Base-by-base conservation (phyloP, 139 green algal genomes). In the Tetradesmus obliquus region DNA sequence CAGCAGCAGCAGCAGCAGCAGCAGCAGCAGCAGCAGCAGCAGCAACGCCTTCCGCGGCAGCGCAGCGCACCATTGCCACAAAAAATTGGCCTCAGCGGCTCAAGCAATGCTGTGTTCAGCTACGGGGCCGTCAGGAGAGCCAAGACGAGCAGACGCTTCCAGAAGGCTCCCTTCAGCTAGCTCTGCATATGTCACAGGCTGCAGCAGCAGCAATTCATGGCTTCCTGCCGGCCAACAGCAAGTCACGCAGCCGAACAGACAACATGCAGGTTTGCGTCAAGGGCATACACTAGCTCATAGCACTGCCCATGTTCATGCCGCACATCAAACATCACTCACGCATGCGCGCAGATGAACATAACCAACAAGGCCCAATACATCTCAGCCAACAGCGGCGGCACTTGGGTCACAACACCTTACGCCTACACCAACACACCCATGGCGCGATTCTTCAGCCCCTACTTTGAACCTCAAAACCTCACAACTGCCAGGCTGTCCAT, bases 401-500 rank as follows among this genome's bases (percentile, higher is more conserved):
- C 76, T 45, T 91, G 88, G 88, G 55, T 87, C 2, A 58, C 76
- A 2, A 71, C 32, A 1, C 76, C 88, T 9, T 91, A 79, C 60
- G 76, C 88, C 45, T 91, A 91, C 79, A 91, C 88, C 53, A 54
- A 8, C 12, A 45, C 86, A 4, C 69, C 69, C 3, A 10, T 84
- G 17, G 79, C 13, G 17, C 86, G 71, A 1, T 90, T 90, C 60
- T 90, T 90, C 71, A 90, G 86, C 69, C 86, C 86, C 8, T 90
- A 90, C 19, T 90, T 90, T 90, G 86, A 90, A 55, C 86, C 86
- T 20, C 53, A 83, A 58, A 90, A 90, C 86, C 86, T 90, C 19
- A 90, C 86, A 55, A 90, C 86, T 5, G 58, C 66, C 3, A 66
- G 86, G 71, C 54, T 90, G 20, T 90, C 86, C 45, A 84, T 84